Evolutionary conservation across 768 basidiomycete genomes (phyloP).

Genomic region (Termitomyces sp.): DNA sequence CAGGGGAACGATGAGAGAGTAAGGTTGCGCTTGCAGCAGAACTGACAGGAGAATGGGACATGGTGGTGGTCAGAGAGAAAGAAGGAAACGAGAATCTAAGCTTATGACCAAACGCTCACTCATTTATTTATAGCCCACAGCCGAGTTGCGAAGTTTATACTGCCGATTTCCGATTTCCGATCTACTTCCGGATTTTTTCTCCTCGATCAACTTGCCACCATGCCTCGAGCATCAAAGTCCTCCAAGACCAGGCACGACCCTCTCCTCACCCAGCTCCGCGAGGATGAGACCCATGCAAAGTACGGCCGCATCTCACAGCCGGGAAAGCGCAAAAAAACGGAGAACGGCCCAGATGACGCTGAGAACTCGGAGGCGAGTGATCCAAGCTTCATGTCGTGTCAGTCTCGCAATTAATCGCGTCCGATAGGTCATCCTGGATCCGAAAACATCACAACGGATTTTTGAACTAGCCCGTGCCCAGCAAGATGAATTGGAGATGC

Average conservation of each 20-base stretch:
- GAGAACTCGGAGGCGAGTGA: slow-evolving; percentile 46
- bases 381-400: slow-evolving; percentile 14
- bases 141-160: background rate
- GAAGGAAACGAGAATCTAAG: slow-evolving; percentile 1
- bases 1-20: background rate
- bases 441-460: slow-evolving; percentile 80
- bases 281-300: slow-evolving; percentile 71
- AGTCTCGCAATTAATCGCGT: slow-evolving; percentile 3
- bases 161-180: slow-evolving; percentile 6
- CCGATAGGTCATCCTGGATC: slow-evolving; percentile 63
- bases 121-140: slow-evolving; percentile 5
- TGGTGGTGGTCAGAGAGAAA: slow-evolving; percentile 13
- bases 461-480: slow-evolving; percentile 91
- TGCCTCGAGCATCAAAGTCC: slow-evolving; percentile 61
- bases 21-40: background rate
- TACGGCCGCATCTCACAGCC: slow-evolving; percentile 76
- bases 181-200: slow-evolving; percentile 9
- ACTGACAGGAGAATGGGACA: slow-evolving; percentile 22
- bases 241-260: slow-evolving; percentile 79
- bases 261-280: slow-evolving; percentile 75
- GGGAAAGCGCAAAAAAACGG: slow-evolving; percentile 67
- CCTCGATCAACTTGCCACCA: slow-evolving; percentile 22
- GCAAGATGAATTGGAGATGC: slow-evolving; percentile 79
- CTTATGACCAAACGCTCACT: slow-evolving; percentile 7
- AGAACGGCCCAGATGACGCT: slow-evolving; percentile 40